Evolutionary conservation across 2,329 filamentous ascomycete species (phyloP).

Genomic region (Cladosporium velox): DNA sequence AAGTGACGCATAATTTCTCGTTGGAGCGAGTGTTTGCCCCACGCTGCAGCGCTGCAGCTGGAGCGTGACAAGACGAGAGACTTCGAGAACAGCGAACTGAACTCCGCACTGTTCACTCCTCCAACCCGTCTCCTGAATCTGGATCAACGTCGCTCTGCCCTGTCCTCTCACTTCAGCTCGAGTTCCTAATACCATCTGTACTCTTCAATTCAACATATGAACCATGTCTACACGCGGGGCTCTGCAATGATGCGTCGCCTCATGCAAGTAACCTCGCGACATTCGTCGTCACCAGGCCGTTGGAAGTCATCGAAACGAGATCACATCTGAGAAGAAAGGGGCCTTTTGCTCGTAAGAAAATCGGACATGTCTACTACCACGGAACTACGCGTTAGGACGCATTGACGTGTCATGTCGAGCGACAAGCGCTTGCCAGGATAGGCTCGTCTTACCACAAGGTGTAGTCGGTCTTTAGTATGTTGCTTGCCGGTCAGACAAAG

Average conservation of each 20-base stretch:
- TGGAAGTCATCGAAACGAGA: not conserved
- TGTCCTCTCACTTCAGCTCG: not conserved
- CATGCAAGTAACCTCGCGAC: too few relatives aligned
- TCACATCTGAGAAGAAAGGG: not conserved
- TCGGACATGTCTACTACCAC: not conserved
- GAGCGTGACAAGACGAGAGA: not conserved
- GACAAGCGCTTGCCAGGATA: not conserved
- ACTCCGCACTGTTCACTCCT: not conserved
- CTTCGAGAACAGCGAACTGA: not conserved
- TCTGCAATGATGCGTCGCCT: not conserved
- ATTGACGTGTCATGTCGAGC: not conserved
- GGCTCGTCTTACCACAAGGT: not conserved
- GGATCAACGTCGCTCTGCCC: not conserved
- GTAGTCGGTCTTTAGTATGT: not conserved
- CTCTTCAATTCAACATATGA: not conserved
- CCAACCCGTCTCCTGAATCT: not conserved
- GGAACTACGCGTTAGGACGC: not conserved
- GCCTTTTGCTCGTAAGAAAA: not conserved
- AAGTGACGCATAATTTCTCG: conserved; percentile 10
- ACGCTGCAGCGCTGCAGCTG: not conserved
- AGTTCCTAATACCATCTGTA: not conserved
- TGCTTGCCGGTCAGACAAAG: not conserved
- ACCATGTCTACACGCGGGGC: not conserved
- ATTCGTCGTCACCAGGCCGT: too few relatives aligned
- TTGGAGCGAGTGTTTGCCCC: conserved; percentile 9